Evolutionary conservation across 345 rosid species (phyloP), one percentile per base, ranked within the genome.

Genomic region (Brassica cretica): DNA sequence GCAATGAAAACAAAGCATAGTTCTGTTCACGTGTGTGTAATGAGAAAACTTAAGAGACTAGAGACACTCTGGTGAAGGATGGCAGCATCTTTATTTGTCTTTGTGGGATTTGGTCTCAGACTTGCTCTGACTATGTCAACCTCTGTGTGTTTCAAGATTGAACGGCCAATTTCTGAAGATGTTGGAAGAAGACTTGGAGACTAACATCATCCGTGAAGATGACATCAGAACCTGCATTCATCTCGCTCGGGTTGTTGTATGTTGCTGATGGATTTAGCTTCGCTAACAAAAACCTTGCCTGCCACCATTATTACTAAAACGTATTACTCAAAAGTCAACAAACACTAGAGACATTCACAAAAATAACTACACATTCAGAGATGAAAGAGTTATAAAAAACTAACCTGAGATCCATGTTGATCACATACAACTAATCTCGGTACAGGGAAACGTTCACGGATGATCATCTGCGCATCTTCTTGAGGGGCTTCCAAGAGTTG

Each of bases 321-420:
- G 37, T 66, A 66, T 65, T 29, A 72, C 29, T 6, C 27, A 58
- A 21, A 46, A 49, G 71, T 71, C 66, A 25, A 25, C 24, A 70
- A 56, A 30, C 51, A 10, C 29, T 70, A 72, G 32, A 18, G 2
- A 49, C 58, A 56, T 12, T 59, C 1, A 19, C 10, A 5, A 8
- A 7, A 67, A 5, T 30, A 62, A 35, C 70, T 64, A 35, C 60
- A 37, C 30, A 21, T 33, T 27, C 25, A 59, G 46, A 73, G 69
- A 73, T 58, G 27, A 39, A 64, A 68, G 41, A 51, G 60, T 14
- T 49, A 0, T 0, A 21, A 73, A 46, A 39, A n/a, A 82, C 87
- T 39, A 64, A 91, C 99, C 98, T 95, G 99, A 46, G 99, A 95
- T 78, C 98, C 99, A 85, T 95, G 99, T 84, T 95, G 99, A 83